A percentile compares a stretch with the other conserved stretches of the same genome.
These are phyloP conservation scores for Pleurotus djamor DNA, from an alignment of 768 basidiomycete genomes.

Conservation along the genomic window DNA sequence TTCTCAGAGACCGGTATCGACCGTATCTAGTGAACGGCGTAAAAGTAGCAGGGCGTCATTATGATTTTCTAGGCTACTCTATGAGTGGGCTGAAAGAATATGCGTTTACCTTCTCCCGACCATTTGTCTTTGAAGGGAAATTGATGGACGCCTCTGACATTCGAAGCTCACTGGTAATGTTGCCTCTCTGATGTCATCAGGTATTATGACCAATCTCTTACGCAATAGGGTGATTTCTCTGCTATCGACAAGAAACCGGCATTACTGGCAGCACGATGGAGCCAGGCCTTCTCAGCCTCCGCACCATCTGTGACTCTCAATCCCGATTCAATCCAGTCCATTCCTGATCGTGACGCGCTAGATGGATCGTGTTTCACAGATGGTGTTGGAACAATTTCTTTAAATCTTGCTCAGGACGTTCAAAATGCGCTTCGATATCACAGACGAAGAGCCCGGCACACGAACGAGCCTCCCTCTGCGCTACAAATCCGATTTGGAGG, in stretches of 20 bases:
- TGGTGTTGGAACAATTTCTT: constrained; percentile 47
- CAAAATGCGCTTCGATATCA: constrained; percentile 29
- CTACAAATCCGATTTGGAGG: constrained; percentile 44
- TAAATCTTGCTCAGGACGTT: constrained; percentile 28
- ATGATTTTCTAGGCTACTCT: constrained; percentile 49
- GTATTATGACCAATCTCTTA: not conserved
- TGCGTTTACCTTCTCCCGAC: constrained; percentile 45
- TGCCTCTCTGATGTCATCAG: not conserved
- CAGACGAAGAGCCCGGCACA: constrained; percentile 17
- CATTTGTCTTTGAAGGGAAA: constrained; percentile 26
- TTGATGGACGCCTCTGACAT: constrained; percentile 22
- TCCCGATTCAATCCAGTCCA: constrained; percentile 26
- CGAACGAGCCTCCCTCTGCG: constrained; percentile 29
- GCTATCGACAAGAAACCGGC: constrained; percentile 35
- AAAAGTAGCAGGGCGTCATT: constrained; percentile 38
- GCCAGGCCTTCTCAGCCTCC: constrained; percentile 52
- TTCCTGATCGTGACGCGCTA: constrained; percentile 25
- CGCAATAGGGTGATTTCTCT: constrained; percentile 36
- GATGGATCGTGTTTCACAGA: constrained; percentile 42
- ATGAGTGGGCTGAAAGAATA: constrained; percentile 51
- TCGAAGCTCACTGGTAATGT: constrained; percentile 28
- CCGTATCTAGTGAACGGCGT: constrained; percentile 29
- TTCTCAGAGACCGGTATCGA: constrained; percentile 30
- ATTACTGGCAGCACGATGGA: constrained; percentile 49
- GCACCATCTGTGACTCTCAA: constrained; percentile 40